These are phyloP conservation scores for Lathyrus oleraceus DNA, from an alignment of 306 rosid genomes.

Conservation along the genomic window DNA sequence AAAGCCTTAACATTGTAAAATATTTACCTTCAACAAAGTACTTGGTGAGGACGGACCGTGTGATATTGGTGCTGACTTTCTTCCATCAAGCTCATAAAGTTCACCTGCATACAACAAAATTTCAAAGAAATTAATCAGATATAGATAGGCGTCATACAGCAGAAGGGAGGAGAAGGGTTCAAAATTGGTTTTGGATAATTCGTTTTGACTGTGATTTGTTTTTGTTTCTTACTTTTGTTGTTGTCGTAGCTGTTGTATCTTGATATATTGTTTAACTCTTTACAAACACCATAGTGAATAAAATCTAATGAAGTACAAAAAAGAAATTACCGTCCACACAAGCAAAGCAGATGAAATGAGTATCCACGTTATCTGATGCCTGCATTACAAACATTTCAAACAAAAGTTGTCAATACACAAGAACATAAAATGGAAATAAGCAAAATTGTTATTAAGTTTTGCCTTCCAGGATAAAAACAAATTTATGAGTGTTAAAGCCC, in stretches of 20 bases:
- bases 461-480: background rate
- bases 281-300: slow-evolving; percentile 6
- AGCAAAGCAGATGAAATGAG: slow-evolving; percentile 87
- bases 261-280: slow-evolving; percentile 11
- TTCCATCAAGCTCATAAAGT: slow-evolving; percentile 92
- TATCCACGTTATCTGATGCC: slow-evolving; percentile 66
- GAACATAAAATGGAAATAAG: background rate
- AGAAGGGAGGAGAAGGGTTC: background rate
- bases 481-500: background rate
- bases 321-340: slow-evolving; percentile 67
- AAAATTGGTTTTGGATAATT: background rate
- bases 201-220: background rate
- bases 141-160: background rate
- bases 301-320: slow-evolving; percentile 1
- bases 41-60: slow-evolving; percentile 77
- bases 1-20: slow-evolving; percentile 7
- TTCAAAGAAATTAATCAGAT: slow-evolving; percentile 11
- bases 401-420: slow-evolving; percentile 13
- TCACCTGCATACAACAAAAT: slow-evolving; percentile 47
- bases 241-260: slow-evolving; percentile 4
- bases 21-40: slow-evolving; percentile 62
- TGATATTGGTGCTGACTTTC: slow-evolving; percentile 70
- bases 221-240: background rate
- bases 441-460: background rate
- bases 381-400: slow-evolving; percentile 37